Conservation (phyloP, 75 land plant genomes). For the Cryptomeria japonica region DNA sequence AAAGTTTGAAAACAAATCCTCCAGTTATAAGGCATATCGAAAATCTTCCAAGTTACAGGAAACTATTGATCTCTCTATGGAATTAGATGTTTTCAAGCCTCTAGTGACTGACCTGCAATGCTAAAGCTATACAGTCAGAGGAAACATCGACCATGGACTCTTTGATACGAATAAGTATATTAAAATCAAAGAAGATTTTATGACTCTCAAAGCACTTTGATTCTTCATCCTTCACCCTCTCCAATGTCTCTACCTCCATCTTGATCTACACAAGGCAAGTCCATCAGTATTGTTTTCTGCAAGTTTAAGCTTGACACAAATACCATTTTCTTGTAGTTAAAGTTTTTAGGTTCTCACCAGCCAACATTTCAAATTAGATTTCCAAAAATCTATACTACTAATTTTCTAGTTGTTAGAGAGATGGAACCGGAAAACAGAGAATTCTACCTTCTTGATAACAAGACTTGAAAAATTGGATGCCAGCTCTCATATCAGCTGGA, state of each 20-base stretch:
- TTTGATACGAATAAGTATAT: conserved; percentile 39
- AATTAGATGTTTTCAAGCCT: not conserved
- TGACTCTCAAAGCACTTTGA: conserved; percentile 44
- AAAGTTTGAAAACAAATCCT: not conserved
- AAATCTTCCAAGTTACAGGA: not conserved
- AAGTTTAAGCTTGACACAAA: not conserved
- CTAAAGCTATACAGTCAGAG: conserved; percentile 58
- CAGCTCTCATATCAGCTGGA: not conserved
- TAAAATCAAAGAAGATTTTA: conserved; percentile 55
- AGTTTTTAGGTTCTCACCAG: not conserved
- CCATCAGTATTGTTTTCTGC: not conserved
- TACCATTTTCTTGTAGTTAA: no score
- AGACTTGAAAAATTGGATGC: not conserved
- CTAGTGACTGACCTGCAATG: conserved; percentile 41
- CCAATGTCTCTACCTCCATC: conserved; percentile 53
- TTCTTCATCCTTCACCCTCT: conserved; percentile 71
- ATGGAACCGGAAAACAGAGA: not conserved
- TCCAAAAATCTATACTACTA: not conserved
- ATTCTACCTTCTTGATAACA: not conserved
- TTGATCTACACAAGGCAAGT: conserved; percentile 34
- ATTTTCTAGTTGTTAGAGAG: not conserved
- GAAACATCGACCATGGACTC: conserved; percentile 69
- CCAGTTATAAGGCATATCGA: not conserved
- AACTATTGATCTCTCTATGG: not conserved
- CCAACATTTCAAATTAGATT: not conserved